Base-by-base conservation (phyloP, 139 green algal species). In the Dunaliella primolecta region DNA sequence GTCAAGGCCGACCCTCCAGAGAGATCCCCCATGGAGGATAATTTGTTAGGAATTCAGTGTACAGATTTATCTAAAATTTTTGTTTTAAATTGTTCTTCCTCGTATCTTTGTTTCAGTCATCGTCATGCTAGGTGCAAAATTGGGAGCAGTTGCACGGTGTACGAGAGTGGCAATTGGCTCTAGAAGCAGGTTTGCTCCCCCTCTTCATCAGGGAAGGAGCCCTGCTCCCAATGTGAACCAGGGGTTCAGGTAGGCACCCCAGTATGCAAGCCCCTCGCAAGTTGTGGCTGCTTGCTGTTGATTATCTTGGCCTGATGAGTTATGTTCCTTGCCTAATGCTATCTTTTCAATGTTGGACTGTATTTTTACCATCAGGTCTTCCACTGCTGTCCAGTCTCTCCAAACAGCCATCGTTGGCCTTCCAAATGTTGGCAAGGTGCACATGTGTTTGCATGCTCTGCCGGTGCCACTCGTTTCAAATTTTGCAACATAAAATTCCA, bases 361-460 rank as follows among this genome's bases (percentile, higher is more conserved):
- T n/a, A n/a, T n/a, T n/a, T n/a, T n/a, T n/a, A n/a, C n/a, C n/a
- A n/a, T 32, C 78, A 83, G 78, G 78, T 74, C 78, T 1, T 72
- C 38, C 30, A 57, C 80, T 34, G 24, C 83, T 57, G 70, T 75
- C 2, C 72, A 79, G n/a, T 55, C 74, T 1, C n/a, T 87, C 27
- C 84, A 87, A 77, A 80, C 84, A 32, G 97, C 97, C 56, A 99
- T 99, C 76, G 97, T 99, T 30, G 97, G 97, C 0, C 91, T 99
- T 20, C 97, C 96, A 33, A 98, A 99, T 86, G 97, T 99, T 1
- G 97, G 97, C 83, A 99, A 99, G 93, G 93, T 95, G 80, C 27
- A 81, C 25, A 71, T 3, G 3, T 30, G 36, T 32, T n/a, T n/a
- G n/a, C n/a, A n/a, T n/a, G n/a, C n/a, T n/a, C n/a, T n/a, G n/a